Evolutionary conservation across 192 early-diverging fungal species (phyloP).

Genomic region (Entophlyctis helioformis): DNA sequence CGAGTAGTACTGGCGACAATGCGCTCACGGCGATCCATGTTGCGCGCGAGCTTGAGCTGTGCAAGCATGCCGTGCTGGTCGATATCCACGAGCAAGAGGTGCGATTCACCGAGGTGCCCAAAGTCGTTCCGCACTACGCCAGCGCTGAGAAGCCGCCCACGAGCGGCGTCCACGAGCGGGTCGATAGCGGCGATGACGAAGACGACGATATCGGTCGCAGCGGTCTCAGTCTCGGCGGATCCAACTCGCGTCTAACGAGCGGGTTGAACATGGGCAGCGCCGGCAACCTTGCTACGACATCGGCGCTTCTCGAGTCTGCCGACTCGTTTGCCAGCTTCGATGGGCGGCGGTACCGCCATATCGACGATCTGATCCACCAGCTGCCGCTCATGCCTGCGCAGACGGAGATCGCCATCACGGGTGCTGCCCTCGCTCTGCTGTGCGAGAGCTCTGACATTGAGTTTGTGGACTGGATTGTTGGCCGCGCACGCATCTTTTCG

Average conservation of each 20-base stretch:
- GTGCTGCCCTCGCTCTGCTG: slow-evolving; percentile 50
- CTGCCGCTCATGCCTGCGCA: slow-evolving; percentile 4
- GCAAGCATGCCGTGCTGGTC: slow-evolving; percentile 41
- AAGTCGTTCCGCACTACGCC: slow-evolving; percentile 16
- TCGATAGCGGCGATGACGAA: too few species aligned
- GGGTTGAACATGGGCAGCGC: too few species aligned
- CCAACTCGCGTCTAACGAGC: too few species aligned
- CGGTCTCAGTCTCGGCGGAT: too few species aligned
- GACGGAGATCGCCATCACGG: slow-evolving; percentile 59
- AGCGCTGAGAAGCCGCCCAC: slow-evolving; percentile 19
- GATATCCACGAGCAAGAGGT: slow-evolving; percentile 33
- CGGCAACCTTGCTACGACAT: too few species aligned
- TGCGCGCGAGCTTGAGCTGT: slow-evolving; percentile 49
- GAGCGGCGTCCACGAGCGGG: not conserved
- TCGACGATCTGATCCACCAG: slow-evolving; percentile 4
- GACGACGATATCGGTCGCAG: too few species aligned
- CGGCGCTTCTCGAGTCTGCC: too few species aligned
- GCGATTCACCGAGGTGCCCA: slow-evolving; percentile 5
- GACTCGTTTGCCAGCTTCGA: too few species aligned
- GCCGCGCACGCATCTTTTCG: slow-evolving; percentile 58
- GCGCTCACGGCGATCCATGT: slow-evolving; percentile 65
- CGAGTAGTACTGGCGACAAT: slow-evolving; percentile 57
- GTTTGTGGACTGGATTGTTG: slow-evolving; percentile 34
- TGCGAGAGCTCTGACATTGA: slow-evolving; percentile 13
- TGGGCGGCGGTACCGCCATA: too few species aligned